Evolutionary conservation across 495 filamentous ascomycete genomes (phyloP).

Genomic region (Umbilicaria muhlenbergii): DNA sequence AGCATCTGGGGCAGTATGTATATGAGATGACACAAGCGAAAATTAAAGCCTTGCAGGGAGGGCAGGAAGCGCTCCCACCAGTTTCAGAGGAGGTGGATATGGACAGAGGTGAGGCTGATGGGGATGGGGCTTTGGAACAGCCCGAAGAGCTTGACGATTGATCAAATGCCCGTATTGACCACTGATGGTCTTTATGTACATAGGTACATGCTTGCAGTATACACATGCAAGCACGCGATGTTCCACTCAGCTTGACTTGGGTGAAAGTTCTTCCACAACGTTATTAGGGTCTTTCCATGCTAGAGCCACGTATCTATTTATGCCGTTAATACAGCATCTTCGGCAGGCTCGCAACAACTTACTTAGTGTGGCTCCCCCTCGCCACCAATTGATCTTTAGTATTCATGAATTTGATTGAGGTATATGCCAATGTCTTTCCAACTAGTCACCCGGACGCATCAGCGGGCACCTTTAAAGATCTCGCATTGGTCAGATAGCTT

Average conservation of each 20-base stretch:
- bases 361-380: slow-evolving; percentile 94
- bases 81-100: slow-evolving; percentile 26
- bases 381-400: slow-evolving; percentile 64
- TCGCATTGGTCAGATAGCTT: slow-evolving; percentile 10
- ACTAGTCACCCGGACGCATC: slow-evolving; percentile 34
- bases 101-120: slow-evolving; percentile 27
- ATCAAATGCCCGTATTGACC: too few species aligned
- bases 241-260: not conserved
- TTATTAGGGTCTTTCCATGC: slow-evolving; percentile 47
- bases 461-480: not conserved
- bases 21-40: slow-evolving; percentile 91
- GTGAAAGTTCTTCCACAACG: slow-evolving; percentile 32
- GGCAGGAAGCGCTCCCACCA: slow-evolving; percentile 20
- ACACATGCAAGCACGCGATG: slow-evolving; percentile 39
- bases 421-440: slow-evolving; percentile 85
- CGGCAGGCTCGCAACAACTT: slow-evolving; percentile 14
- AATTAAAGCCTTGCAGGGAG: slow-evolving; percentile 42
- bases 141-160: slow-evolving; percentile 10
- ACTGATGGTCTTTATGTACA: too few species aligned
- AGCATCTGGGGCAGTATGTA: slow-evolving; percentile 94
- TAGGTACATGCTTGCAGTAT: slow-evolving; percentile 28
- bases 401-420: slow-evolving; percentile 65
- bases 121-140: slow-evolving; percentile 24
- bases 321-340: not conserved
- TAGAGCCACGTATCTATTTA: slow-evolving; percentile 34